Base-by-base conservation (phyloP, 75 land plant species). In the Pinus tabuliformis region DNA sequence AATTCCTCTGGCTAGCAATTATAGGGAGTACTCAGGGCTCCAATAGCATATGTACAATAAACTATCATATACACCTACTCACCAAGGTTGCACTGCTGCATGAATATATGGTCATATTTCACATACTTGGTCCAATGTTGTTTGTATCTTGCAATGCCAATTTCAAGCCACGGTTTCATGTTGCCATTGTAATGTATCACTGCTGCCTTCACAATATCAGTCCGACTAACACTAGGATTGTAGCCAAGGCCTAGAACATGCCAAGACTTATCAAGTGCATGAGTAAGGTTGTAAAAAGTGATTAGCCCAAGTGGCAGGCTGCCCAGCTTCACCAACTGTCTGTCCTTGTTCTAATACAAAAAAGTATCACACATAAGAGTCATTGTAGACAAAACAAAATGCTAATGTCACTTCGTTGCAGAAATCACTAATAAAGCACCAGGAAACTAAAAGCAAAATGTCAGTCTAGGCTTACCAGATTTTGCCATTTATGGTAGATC, bases 401-500 rank as follows among this genome's bases (percentile, higher is more conserved):
- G 28, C 17, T 26, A 36, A 16, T 22, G 3, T 15, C 28, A 72
- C 30, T 20, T 28, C 15, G 56, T 80, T 57, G n/a, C 52, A 12
- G n/a, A 78, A 68, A n/a, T 30, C 11, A 61, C 6, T 62, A 49
- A 72, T n/a, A 72, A 42, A 60, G 13, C n/a, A 79, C 36, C 11
- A 16, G 52, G n/a, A 16, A 54, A 54, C 28, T 11, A 62, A 45
- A 18, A 30, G 22, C 30, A 75, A 21, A 42, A 28, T 56, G 17
- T 9, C 59, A 54, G 2, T 12, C 59, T 49, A 78, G 22, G 70
- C 88, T 80, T 52, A 94, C 97, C 95, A 94, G 62, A 72, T 85
- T 88, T 83, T 94, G 92, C 97, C 97, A 94, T 88, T 84, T 92
- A 80, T 94, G 97, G 72, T 94, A 94, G 59, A 94, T 94, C 77